Base-by-base conservation (phyloP, 768 basidiomycete species). In the Hygrophorus russula region DNA sequence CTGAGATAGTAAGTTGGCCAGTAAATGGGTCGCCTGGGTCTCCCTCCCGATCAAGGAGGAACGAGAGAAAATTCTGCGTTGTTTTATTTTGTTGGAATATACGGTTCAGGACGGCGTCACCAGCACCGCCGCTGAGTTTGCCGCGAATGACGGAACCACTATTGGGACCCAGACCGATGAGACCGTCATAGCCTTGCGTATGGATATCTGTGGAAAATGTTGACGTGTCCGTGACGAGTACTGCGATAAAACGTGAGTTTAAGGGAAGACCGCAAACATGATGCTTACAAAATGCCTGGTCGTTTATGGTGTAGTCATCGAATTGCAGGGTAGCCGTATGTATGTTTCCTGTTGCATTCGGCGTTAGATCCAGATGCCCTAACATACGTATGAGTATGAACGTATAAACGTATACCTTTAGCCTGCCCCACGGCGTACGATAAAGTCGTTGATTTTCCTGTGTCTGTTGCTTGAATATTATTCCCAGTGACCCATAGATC, bases 151-250 rank as follows among this genome's bases (percentile, higher is more conserved):
- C 62, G 40, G 82, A 84, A 36, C 78, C 82, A 18, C 71, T 59
- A 62, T 83, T 83, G 24, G 84, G 84, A n/a, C 85, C 85, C 13
- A 88, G 71, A 17, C 85, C 85, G 20, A 88, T 64, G 14, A 88
- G 73, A 32, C 85, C 85, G 45, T 78, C 71, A 50, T 76, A 82
- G 0, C 77, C 80, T 53, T 82, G 73, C 2, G 68, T 39, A 29
- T 69, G 60, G 53, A 82, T 76, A 51, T 83, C 60, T 12, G 70
- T 59, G 4, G 80, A 74, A 57, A 88, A 85, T 8, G 72, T 66
- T 35, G 73, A 74, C 3, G 78, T 74, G 51, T 85, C 68, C 2
- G 65, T 53, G 28, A 84, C 83, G 19, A 78, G 66, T 31, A 86
- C 83, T 85, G 51, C 11, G 32, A 52, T 33, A 19, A 11, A 0